Conservation (phyloP, 179 eudicot species). For the Drosera spatulata region DNA sequence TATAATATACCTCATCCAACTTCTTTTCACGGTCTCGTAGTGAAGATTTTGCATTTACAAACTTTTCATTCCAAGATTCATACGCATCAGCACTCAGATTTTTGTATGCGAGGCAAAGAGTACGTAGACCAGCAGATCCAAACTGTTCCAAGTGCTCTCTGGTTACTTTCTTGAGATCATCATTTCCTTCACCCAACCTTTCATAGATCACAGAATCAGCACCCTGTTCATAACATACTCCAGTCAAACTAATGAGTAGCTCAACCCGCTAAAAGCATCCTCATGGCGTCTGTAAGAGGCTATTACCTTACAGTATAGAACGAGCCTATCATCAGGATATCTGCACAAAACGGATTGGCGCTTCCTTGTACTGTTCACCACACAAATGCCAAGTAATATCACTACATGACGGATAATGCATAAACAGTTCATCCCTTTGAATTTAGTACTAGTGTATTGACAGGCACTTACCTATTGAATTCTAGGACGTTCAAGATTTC, state of each 20-base stretch:
- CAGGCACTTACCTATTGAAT: conserved; percentile 68
- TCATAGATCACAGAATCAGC: conserved; percentile 96
- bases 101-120: conserved; percentile 86
- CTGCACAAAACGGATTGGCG: conserved; percentile 98
- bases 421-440: conserved; percentile 1
- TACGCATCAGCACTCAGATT: conserved; percentile 50
- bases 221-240: conserved; percentile 45
- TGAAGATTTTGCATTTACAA: conserved; percentile 90
- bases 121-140: conserved; percentile 93
- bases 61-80: conserved; percentile 92
- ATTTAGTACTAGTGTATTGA: background rate
- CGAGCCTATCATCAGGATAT: conserved; percentile 86
- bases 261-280: background rate
- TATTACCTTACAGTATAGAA: conserved; percentile 86
- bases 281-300: conserved; percentile 4
- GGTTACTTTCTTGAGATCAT: conserved; percentile 46
- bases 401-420: background rate
- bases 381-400: conserved; percentile 13
- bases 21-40: conserved; percentile 88
- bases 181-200: conserved; percentile 57
- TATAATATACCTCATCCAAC: conserved; percentile 72
- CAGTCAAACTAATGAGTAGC: conserved; percentile 4
- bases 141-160: conserved; percentile 91
- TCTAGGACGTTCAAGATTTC: conserved; percentile 95
- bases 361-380: conserved; percentile 65